Evolutionary conservation across 1,139 yeast species (phyloP), one percentile per base, ranked within the genome.

Genomic region (Taiozyma sp.): DNA sequence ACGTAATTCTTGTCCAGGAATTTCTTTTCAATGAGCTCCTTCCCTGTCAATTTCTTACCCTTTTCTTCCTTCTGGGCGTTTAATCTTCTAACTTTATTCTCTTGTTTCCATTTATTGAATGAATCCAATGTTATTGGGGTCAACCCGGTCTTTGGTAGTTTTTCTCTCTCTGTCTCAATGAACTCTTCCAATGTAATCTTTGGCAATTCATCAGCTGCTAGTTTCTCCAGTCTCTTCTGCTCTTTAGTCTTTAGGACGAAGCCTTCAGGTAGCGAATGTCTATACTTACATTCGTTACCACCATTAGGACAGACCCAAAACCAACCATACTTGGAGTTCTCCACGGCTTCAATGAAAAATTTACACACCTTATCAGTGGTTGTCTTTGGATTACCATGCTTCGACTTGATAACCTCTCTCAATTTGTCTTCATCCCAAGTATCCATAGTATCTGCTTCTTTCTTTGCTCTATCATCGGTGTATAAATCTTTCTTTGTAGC

Each of bases 281-380:
- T 83, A 74, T 95, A 95, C 75, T 86, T 93, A 80, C 99, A 95
- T 51, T 81, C 85, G 59, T 85, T 83, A 56, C 97, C 97, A 42
- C 93, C 93, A 62, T 88, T 88, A 39, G 99, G 99, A 74, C 99
- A 93, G 34, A 80, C 79, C 99, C 99, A 93, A 71, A 93, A 91
- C 99, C 99, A 93, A 62, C 99, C 99, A 67, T 95, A 93, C 68
- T 93, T 91, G 52, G 95, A 95, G 65, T 90, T 90, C 66, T 95
- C 99, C 54, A 95, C 98, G 0, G 99, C 99, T 54, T 90, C 97
- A 61, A 93, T 88, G 72, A 95, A 95, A 69, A 70, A 83, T 69
- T 91, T 93, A 79, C 99, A 95, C 46, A 95, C 90, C 58, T 80
- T 95, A 57, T 93, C 98, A 2, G 99, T 95, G 29, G 98, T 90